Percentiles rank a stretch among this genome's conserved stretches.
Evolutionary conservation across 2,329 filamentous ascomycete genomes (phyloP).

Genomic region (Sporothrix inflata): DNA sequence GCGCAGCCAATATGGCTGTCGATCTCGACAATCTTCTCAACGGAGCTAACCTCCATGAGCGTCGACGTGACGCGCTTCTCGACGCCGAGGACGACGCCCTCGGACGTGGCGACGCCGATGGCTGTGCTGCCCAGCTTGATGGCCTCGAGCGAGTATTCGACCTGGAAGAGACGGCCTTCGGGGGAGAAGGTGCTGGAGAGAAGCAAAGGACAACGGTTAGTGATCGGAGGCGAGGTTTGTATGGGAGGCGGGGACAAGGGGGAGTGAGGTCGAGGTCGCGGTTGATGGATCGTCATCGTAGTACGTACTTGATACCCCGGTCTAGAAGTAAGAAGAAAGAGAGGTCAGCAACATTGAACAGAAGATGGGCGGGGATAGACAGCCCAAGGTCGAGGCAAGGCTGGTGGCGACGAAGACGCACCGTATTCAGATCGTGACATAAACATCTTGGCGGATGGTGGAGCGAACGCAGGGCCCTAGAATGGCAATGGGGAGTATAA

Average conservation of each 20-base stretch:
- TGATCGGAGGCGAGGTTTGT: not conserved
- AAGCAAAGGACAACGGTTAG: slow-evolving; percentile 18
- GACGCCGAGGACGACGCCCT: slow-evolving; percentile 94
- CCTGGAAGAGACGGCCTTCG: slow-evolving; percentile 98
- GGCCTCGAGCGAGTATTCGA: slow-evolving; percentile 99
- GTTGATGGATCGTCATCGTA: not conserved
- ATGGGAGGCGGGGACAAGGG: not conserved
- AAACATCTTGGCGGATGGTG: slow-evolving; percentile 76
- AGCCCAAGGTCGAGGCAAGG: slow-evolving; percentile 30
- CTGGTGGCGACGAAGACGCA: slow-evolving; percentile 48
- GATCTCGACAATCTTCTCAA: slow-evolving; percentile 99
- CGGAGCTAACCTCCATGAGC: slow-evolving; percentile 93
- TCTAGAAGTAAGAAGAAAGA: slow-evolving; percentile 55
- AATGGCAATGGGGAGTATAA: slow-evolving; percentile 14
- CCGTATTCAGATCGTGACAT: slow-evolving; percentile 99
- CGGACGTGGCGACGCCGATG: slow-evolving; percentile 94
- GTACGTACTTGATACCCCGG: slow-evolving; percentile 90
- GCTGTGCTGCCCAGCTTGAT: slow-evolving; percentile 99
- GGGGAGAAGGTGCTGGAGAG: slow-evolving; percentile 89
- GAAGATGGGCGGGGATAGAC: slow-evolving; percentile 17
- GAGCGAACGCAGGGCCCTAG: slow-evolving; percentile 20
- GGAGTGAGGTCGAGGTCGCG: slow-evolving; percentile 3
- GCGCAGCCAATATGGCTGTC: slow-evolving; percentile 98
- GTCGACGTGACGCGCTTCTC: slow-evolving; percentile 99
- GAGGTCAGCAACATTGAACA: slow-evolving; percentile 18